These are phyloP conservation scores for Letharia columbiana DNA, from an alignment of 495 filamentous ascomycete species.

Conservation along the genomic window DNA sequence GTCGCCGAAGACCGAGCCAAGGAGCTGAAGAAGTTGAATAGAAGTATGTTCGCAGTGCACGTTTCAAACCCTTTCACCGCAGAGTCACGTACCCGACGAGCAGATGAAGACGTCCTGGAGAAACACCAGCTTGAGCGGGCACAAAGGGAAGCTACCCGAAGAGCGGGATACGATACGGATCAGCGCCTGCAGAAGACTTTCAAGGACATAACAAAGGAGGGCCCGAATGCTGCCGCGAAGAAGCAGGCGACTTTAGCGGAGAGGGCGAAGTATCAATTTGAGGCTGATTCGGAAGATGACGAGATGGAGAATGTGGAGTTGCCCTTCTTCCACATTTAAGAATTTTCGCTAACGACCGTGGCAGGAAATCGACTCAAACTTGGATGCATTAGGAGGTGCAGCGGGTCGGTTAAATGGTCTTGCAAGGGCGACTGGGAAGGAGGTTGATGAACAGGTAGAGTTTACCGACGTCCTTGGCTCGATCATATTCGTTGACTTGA, in stretches of 20 bases:
- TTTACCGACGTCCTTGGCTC: neutral
- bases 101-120: constrained; percentile 53
- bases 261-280: constrained; percentile 68
- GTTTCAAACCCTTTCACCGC: constrained; percentile 65
- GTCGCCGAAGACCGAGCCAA: constrained; percentile 66
- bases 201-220: constrained; percentile 42
- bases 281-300: constrained; percentile 68
- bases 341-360: neutral
- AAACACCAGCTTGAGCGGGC: constrained; percentile 60
- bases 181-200: constrained; percentile 54
- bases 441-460: constrained; percentile 35
- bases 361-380: constrained; percentile 56
- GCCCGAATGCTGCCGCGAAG: constrained; percentile 30
- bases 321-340: neutral
- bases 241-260: constrained; percentile 53
- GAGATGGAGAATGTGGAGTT: constrained; percentile 55
- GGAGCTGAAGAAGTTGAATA: constrained; percentile 68
- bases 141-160: constrained; percentile 55
- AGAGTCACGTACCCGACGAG: constrained; percentile 45
- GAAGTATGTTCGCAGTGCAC: constrained; percentile 76
- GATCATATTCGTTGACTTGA: constrained; percentile 32
- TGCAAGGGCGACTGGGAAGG: constrained; percentile 59
- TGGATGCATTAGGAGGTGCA: constrained; percentile 51
- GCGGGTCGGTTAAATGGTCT: constrained; percentile 57
- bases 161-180: constrained; percentile 49